These are phyloP conservation scores for Litchi chinensis DNA, from an alignment of 345 rosid species.

Conservation along the genomic window DNA sequence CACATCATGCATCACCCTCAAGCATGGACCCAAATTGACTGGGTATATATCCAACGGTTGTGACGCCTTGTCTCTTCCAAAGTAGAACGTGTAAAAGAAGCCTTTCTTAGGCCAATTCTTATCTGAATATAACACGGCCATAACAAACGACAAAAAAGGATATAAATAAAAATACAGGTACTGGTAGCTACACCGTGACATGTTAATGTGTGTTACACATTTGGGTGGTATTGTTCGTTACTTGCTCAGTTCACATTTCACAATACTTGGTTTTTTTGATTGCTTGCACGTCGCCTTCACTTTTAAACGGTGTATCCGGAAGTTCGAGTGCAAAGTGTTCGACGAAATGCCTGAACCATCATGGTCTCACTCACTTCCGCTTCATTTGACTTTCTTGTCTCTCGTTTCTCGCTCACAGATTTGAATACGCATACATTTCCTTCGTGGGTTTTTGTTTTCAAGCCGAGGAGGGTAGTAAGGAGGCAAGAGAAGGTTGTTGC, in stretches of 20 bases:
- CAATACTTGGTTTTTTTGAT: background rate
- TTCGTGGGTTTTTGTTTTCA: slow-evolving; percentile 21
- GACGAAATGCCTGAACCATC: slow-evolving; percentile 94
- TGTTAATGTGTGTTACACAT: slow-evolving; percentile 30
- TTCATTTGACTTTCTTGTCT: slow-evolving; percentile 31
- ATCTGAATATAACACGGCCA: background rate
- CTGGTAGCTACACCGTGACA: background rate
- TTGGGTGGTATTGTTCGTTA: slow-evolving; percentile 58
- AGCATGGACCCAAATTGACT: no score
- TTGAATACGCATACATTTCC: slow-evolving; percentile 27
- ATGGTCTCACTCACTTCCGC: slow-evolving; percentile 60
- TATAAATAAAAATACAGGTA: background rate
- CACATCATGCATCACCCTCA: no score
- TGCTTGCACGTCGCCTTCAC: background rate
- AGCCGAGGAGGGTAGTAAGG: background rate
- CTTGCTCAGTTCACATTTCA: slow-evolving; percentile 33
- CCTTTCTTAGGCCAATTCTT: background rate
- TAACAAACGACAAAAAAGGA: background rate
- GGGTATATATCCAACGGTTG: background rate
- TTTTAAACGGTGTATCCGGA: background rate
- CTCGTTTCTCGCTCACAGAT: slow-evolving; percentile 31
- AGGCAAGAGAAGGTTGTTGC: slow-evolving; percentile 11
- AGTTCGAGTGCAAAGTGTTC: slow-evolving; percentile 36
- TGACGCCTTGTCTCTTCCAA: background rate
- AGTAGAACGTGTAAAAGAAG: background rate